Evolutionary conservation across 306 rosid genomes (phyloP).

Genomic region (Vigna angularis): DNA sequence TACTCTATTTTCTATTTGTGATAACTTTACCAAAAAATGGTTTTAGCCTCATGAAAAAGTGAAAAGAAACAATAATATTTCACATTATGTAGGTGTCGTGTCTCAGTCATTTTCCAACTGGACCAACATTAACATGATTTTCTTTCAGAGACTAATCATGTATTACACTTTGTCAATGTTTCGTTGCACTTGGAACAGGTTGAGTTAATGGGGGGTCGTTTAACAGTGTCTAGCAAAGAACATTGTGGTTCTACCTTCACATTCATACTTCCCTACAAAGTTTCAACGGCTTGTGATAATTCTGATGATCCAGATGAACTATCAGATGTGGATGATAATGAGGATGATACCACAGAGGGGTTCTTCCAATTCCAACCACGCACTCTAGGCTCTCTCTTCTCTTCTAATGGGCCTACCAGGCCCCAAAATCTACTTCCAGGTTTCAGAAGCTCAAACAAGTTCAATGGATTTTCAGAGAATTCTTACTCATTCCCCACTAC

Average conservation of each 20-base stretch:
- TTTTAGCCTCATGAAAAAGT: not conserved
- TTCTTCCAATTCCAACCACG: slow-evolving; percentile 93
- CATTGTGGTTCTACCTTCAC: slow-evolving; percentile 86
- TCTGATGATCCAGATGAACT: slow-evolving; percentile 83
- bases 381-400: slow-evolving; percentile 81
- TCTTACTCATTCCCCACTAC: slow-evolving; percentile 50
- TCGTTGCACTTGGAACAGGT: slow-evolving; percentile 63
- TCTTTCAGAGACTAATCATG: not conserved
- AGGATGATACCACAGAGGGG: slow-evolving; percentile 71
- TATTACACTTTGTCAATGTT: slow-evolving; percentile 19
- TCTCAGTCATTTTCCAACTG: not conserved
- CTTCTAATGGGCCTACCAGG: slow-evolving; percentile 73
- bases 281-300: slow-evolving; percentile 61
- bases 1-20: no score
- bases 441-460: slow-evolving; percentile 55
- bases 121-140: slow-evolving; percentile 17
- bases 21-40: not conserved
- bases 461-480: slow-evolving; percentile 56
- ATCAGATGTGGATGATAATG: slow-evolving; percentile 64
- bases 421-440: slow-evolving; percentile 60
- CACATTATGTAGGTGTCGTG: not conserved
- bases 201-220: slow-evolving; percentile 91
- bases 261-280: slow-evolving; percentile 86
- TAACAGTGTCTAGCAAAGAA: slow-evolving; percentile 89
- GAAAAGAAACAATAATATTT: not conserved